Evolutionary conservation across 2,329 filamentous ascomycete species (phyloP), one percentile per base, ranked within the genome.

Genomic region (Xylaria sp.): DNA sequence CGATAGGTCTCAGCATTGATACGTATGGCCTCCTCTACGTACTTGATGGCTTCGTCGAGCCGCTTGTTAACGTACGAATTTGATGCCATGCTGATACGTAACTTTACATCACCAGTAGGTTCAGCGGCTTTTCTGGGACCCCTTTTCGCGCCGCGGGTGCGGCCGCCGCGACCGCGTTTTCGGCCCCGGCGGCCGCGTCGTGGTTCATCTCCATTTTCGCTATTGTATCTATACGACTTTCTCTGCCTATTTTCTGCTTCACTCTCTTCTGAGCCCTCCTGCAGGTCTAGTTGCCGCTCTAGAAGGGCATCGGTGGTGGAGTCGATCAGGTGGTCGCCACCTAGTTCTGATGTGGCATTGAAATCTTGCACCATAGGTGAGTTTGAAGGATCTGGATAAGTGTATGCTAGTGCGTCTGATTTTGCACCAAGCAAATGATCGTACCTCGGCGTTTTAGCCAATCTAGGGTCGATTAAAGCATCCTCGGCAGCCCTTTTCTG

Each of bases 21-120:
- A 53, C 87, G 83, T 69, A 90, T 88, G 60, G 89, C 84, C 69
- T 90, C 87, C 42, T 83, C 82, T 8, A 87, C 83, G 21, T 85
- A 78, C 15, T 83, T 81, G 37, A 87, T 78, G 4, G 90, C 88
- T 42, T 82, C 79, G 4, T 85, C 81, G 65, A 89, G 87, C 19
- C 89, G 82, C 25, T 83, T 81, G 9, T 83, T 80, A 61, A 92
- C 81, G 71, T 89, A 93, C 4, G 87, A 86, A 63, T 88, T 82
- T 61, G 88, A 91, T 2, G 91, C 91, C 71, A 85, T 81, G 49
- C 84, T 83, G 51, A 93, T 82, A 43, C 89, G 81, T 42, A 85
- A 80, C 70, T 89, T 92, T 74, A 93, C 91, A 68, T 92, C 88
- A 42, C 84, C 87, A 46, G 88, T 86, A 15, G 88, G 89, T 72